Evolutionary conservation across 2,329 filamentous ascomycete species (phyloP), one percentile per base, ranked within the genome.

Genomic region (Corynespora cassiicola): DNA sequence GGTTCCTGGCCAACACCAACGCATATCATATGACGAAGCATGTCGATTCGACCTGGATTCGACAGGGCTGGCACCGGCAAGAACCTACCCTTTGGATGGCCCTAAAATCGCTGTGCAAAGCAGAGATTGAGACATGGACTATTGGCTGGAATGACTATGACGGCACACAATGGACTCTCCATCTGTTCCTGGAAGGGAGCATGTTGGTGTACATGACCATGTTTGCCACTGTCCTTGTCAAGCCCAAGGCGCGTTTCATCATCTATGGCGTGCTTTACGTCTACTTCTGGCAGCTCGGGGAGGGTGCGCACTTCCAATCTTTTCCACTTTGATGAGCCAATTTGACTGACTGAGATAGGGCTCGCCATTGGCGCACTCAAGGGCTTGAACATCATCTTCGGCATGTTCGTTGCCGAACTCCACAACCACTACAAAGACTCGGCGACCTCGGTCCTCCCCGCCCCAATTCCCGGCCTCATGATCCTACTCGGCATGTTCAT

Each of bases 331-430:
- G n/a, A 21, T 3, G 6, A 12, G 16, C 23, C n/a, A 11, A 4
- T 29, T 6, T 35, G 18, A 39, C 58, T 66, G 47, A 65, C 50
- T 20, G 14, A 4, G 15, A 14, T 36, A 65, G 63, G 56, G n/a
- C 53, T 65, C 14, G 55, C 63, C 16, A 46, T 61, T 28, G 60
- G 59, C 29, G 61, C 64, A 5, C 50, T 68, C 24, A 68, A 67
- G 38, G 63, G 77, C 31, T 77, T 80, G 65, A 82, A 82, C 60
- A 79, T 84, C 56, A 80, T 82, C 63, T 78, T 77, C 42, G 82
- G 82, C 45, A 80, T 81, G 53, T 79, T 85, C 55, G 71, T 86
- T 19, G 77, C 80, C 20, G 82, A 85, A 52, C 54, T 84, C 23
- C 77, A 80, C 44, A 77, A 79, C 57, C 66, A 75, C 49, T 71